Conservation (phyloP, 768 basidiomycete genomes). For the Tephrocybe sp. region DNA sequence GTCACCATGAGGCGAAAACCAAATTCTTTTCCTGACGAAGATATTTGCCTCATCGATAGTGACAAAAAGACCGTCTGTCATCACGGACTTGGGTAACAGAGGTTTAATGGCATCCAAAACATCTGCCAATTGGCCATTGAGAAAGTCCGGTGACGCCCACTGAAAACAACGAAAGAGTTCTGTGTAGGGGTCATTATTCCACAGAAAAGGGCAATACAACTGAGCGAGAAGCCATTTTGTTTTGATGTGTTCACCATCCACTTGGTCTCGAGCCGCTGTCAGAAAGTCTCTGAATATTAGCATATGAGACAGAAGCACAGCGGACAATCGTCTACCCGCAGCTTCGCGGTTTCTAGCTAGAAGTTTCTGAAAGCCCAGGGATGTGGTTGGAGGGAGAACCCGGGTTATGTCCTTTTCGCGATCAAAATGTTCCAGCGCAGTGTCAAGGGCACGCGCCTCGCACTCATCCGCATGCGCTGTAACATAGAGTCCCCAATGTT, state of each 20-base stretch:
- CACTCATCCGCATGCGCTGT: not conserved
- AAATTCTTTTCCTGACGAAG: not conserved
- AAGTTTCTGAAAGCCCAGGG: not conserved
- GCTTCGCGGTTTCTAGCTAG: not conserved
- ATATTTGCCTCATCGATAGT: constrained; percentile 2
- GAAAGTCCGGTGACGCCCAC: not conserved
- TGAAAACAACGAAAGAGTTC: not conserved
- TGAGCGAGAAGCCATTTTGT: constrained; percentile 3
- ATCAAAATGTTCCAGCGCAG: not conserved
- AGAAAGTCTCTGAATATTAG: constrained; percentile 1
- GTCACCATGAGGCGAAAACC: not conserved
- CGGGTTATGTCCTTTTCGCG: not conserved
- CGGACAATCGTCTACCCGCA: not conserved
- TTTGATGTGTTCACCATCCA: not conserved
- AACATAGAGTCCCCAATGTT: not conserved
- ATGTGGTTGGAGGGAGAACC: not conserved
- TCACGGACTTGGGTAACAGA: not conserved
- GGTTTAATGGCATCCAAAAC: not conserved
- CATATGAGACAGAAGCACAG: not conserved
- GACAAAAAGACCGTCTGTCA: not conserved
- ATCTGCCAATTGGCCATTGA: not conserved
- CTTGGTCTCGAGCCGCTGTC: not conserved
- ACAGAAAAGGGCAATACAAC: not conserved
- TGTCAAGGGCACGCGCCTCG: not conserved
- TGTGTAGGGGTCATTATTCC: not conserved